Conservation (phyloP, 148 eudicot genomes). For the Persicaria maculosa region DNA sequence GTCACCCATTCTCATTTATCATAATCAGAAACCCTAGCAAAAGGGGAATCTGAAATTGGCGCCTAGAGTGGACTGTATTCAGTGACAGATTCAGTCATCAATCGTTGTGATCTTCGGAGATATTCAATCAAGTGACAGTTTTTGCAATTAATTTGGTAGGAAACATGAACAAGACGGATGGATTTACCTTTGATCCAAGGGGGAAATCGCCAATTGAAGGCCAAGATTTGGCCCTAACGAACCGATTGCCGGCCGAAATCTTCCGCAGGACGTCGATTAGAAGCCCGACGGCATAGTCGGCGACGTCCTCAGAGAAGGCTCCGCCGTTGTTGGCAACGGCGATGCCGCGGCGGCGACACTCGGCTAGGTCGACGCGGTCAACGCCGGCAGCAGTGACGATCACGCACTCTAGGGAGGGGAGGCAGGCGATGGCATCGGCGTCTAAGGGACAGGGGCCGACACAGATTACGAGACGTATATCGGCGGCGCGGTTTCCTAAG, state of each 20-base stretch:
- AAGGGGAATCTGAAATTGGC: too few relatives aligned
- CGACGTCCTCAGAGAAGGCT: slow-evolving; percentile 57
- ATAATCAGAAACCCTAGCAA: background rate
- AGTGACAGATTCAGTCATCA: too few relatives aligned
- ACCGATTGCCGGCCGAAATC: slow-evolving; percentile 39
- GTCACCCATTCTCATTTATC: background rate
- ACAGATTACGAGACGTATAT: slow-evolving; percentile 40
- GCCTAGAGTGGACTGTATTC: too few relatives aligned
- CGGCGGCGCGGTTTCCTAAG: slow-evolving; percentile 19
- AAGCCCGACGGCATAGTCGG: slow-evolving; percentile 63
- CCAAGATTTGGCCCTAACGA: slow-evolving; percentile 56
- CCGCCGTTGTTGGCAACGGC: slow-evolving; percentile 54
- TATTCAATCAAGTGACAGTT: too few relatives aligned
- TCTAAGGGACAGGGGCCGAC: slow-evolving; percentile 37
- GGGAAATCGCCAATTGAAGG: slow-evolving; percentile 23
- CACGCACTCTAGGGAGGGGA: slow-evolving; percentile 52
- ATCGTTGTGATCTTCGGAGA: too few relatives aligned
- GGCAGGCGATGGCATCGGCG: slow-evolving; percentile 28
- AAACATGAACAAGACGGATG: too few relatives aligned
- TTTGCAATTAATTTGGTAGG: too few relatives aligned
- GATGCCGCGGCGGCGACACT: slow-evolving; percentile 57
- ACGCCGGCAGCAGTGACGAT: slow-evolving; percentile 37
- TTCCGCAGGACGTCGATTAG: slow-evolving; percentile 56
- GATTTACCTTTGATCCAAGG: slow-evolving; percentile 43
- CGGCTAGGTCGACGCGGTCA: slow-evolving; percentile 52